These are phyloP conservation scores for Tolypocladium tundrense DNA, from an alignment of 2,329 filamentous ascomycete genomes.

Conservation along the genomic window DNA sequence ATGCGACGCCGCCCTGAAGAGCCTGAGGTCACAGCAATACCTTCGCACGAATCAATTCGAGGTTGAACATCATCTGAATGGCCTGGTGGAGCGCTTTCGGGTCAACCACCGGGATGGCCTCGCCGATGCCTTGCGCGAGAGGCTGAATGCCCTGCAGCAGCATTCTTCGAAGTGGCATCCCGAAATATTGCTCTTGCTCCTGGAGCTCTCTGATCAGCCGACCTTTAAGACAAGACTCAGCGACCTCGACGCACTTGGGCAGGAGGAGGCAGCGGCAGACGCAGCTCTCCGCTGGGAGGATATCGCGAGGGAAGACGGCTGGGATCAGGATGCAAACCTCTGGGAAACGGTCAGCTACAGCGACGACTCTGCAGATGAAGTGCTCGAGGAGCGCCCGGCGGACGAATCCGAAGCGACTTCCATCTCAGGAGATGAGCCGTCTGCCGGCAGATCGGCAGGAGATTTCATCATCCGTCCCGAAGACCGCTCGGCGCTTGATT, in stretches of 20 bases:
- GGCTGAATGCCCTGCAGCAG: constrained; percentile 49
- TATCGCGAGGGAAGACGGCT: constrained; percentile 65
- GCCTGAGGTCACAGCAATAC: constrained; percentile 44
- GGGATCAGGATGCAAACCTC: constrained; percentile 53
- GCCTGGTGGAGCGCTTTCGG: constrained; percentile 77
- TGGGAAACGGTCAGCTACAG: constrained; percentile 64
- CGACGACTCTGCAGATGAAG: constrained; percentile 50
- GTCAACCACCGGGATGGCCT: constrained; percentile 71
- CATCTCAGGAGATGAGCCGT: constrained; percentile 18
- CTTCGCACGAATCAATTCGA: constrained; percentile 68
- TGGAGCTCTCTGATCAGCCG: constrained; percentile 75
- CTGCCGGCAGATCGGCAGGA: constrained; percentile 13
- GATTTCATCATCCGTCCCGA: constrained; percentile 24
- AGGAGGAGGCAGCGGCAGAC: constrained; percentile 28
- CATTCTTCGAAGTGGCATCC: constrained; percentile 56
- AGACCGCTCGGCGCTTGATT: constrained; percentile 19
- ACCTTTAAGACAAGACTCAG: constrained; percentile 57
- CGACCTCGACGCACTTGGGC: constrained; percentile 45
- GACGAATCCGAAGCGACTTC: constrained; percentile 25
- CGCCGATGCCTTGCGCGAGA: constrained; percentile 55
- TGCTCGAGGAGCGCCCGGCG: constrained; percentile 22
- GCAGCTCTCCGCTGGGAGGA: constrained; percentile 65
- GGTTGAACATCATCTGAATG: constrained; percentile 52
- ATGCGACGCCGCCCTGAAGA: constrained; percentile 39
- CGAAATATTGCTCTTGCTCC: constrained; percentile 66